Conservation (phyloP, 1,139 yeast species). For the Sugiyamaella castrensis region DNA sequence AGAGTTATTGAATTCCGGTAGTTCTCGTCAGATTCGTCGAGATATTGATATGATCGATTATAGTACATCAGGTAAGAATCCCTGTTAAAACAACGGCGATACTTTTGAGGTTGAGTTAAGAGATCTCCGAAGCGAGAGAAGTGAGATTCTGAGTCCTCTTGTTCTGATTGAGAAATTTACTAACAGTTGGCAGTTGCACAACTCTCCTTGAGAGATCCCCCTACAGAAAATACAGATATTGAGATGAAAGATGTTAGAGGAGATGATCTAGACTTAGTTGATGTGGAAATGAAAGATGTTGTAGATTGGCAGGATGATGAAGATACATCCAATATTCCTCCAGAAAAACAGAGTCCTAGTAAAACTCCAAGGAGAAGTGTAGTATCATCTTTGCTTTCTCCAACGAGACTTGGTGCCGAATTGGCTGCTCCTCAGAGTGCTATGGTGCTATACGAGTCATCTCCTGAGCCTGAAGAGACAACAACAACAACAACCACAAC, state of each 20-base stretch:
- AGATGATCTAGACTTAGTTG: conserved; percentile 3
- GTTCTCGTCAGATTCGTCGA: neutral
- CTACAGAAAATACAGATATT: neutral
- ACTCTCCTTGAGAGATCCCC: neutral
- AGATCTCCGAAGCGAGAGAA: no score
- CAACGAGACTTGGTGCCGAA: conserved; percentile 30
- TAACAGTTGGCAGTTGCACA: no score
- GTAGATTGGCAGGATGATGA: conserved; percentile 10
- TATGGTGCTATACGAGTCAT: neutral
- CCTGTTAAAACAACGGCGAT: no score
- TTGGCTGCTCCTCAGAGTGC: conserved; percentile 18
- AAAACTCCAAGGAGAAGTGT: conserved; percentile 10
- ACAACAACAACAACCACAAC: no score
- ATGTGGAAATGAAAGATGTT: conserved; percentile 14
- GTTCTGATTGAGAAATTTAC: no score
- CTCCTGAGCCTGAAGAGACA: neutral
- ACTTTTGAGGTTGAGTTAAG: no score
- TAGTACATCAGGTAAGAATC: no score
- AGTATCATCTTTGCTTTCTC: conserved; percentile 17
- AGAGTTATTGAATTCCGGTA: conserved; percentile 2
- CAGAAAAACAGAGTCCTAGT: conserved; percentile 5
- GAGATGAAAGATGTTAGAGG: conserved; percentile 10
- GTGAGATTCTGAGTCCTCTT: no score
- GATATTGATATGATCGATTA: no score
- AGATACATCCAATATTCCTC: conserved; percentile 11